Conservation (phyloP, 768 basidiomycete species). For the Fomitopsis serialis region DNA sequence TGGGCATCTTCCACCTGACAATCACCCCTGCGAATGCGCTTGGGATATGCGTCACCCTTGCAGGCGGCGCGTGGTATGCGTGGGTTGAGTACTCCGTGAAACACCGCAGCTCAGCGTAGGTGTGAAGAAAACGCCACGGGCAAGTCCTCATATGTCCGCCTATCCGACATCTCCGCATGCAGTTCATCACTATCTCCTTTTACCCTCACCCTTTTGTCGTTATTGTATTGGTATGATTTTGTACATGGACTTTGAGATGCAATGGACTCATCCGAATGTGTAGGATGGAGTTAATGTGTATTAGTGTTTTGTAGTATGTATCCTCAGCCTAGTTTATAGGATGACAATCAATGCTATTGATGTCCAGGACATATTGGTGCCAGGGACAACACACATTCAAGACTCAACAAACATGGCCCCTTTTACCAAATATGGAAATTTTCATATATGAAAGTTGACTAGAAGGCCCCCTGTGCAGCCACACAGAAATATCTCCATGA, state of each 20-base stretch:
- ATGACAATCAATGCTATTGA: no score
- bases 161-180: not conserved
- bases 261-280: not conserved
- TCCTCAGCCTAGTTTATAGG: no score
- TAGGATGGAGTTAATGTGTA: not conserved
- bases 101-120: not conserved
- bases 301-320: not conserved
- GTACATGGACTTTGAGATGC: not conserved
- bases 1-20: conserved; percentile 75
- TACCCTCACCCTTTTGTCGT: no score
- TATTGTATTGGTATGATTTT: not conserved
- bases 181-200: no score
- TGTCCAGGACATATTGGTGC: no score
- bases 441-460: no score
- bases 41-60: conserved; percentile 79
- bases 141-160: no score
- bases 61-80: conserved; percentile 83
- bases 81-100: conserved; percentile 45
- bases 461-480: no score
- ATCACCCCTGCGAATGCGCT: conserved; percentile 76
- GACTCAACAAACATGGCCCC: no score
- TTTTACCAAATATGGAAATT: no score
- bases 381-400: no score
- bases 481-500: no score
- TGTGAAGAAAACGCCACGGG: not conserved